phyloP scores from a whole-genome alignment of 2,329 filamentous ascomycete genomes.

The Stachybotrys chartarum region DNA sequence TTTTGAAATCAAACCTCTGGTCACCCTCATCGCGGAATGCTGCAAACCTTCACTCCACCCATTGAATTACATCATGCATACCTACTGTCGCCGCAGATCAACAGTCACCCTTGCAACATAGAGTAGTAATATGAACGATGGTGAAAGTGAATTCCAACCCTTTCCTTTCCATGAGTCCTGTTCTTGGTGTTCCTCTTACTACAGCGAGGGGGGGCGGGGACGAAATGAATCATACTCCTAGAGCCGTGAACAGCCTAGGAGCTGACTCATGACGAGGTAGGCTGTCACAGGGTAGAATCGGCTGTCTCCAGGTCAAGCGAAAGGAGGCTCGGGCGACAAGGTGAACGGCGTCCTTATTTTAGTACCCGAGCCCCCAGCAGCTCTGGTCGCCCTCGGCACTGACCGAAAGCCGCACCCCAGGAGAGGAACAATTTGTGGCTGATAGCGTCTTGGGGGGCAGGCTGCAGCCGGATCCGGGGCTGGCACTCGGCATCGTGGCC shows the following conservation, averaged over 20 bases:
- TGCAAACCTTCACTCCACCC: background rate
- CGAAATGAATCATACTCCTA: no score
- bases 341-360: no score
- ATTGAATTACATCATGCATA: background rate
- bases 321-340: no score
- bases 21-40: background rate
- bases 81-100: background rate
- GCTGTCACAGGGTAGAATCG: no score
- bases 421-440: background rate
- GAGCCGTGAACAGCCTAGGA: no score
- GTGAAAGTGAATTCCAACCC: background rate
- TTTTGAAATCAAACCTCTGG: background rate
- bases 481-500: background rate
- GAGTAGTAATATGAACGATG: background rate
- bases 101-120: background rate
- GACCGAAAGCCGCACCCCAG: background rate
- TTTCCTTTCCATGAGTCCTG: no score
- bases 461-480: background rate
- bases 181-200: no score
- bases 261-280: no score
- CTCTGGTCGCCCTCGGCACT: background rate
- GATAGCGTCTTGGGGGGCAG: background rate
- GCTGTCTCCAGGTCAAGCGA: no score
- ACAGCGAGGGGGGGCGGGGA: no score
- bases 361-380: no score